These are phyloP conservation scores for Cystofilobasidium bisporidii DNA, from an alignment of 768 basidiomycete genomes.

Conservation along the genomic window DNA sequence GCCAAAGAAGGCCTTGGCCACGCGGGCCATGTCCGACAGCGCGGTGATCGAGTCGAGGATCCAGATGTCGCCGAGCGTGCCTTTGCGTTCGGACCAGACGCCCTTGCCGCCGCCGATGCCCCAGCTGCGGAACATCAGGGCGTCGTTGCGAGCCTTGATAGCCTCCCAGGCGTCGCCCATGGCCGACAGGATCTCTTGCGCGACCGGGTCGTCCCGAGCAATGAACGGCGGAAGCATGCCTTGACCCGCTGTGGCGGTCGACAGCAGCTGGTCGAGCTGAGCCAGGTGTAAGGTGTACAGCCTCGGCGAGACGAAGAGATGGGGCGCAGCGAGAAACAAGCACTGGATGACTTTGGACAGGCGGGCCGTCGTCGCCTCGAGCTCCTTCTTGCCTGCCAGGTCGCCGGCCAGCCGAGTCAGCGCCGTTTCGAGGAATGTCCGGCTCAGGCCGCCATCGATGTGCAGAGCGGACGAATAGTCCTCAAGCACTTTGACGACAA, in stretches of 20 bases:
- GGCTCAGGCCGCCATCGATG: conserved; percentile 6
- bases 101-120: conserved; percentile 12
- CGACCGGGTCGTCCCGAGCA: conserved; percentile 12
- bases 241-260: conserved; percentile 13
- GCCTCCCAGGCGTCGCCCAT: conserved; percentile 20
- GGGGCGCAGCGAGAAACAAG: conserved; percentile 7
- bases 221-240: conserved; percentile 4
- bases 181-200: conserved; percentile 5
- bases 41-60: conserved; percentile 23
- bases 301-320: conserved; percentile 23
- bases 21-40: conserved; percentile 9
- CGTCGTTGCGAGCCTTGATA: conserved; percentile 19
- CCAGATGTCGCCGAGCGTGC: conserved; percentile 20
- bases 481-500: conserved; percentile 19
- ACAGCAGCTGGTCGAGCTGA: conserved; percentile 13
- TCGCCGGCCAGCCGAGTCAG: neutral
- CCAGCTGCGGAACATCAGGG: conserved; percentile 17
- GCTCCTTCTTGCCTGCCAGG: conserved; percentile 11
- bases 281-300: neutral
- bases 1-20: conserved; percentile 21
- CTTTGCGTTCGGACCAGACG: conserved; percentile 13
- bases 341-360: conserved; percentile 16
- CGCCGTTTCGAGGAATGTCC: conserved; percentile 14
- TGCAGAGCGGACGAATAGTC: conserved; percentile 12
- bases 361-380: conserved; percentile 1